These are phyloP conservation scores for Drechslerella dactyloides DNA, from an alignment of 2,329 filamentous ascomycete species.

Conservation along the genomic window DNA sequence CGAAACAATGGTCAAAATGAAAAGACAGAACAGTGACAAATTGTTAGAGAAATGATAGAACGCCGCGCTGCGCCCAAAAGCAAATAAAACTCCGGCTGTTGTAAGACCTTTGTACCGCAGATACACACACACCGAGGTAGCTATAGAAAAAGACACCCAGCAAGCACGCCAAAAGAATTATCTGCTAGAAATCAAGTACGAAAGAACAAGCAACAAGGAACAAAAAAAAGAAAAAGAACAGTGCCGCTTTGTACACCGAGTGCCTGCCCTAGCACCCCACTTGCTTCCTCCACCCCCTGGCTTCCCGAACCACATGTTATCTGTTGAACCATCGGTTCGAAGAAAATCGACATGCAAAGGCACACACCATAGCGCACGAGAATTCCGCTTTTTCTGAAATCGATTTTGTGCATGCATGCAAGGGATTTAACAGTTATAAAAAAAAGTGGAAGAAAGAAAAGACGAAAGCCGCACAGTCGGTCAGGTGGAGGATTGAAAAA, in stretches of 20 bases:
- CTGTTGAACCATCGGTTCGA: slow-evolving; percentile 44
- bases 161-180: background rate
- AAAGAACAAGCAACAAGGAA: background rate
- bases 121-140: background rate
- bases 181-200: background rate
- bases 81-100: slow-evolving; percentile 36
- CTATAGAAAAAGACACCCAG: background rate
- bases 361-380: slow-evolving; percentile 6
- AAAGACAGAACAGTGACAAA: background rate
- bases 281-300: background rate
- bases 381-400: slow-evolving; percentile 1
- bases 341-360: slow-evolving; percentile 7
- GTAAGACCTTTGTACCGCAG: background rate
- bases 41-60: slow-evolving; percentile 10
- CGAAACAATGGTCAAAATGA: slow-evolving; percentile 12
- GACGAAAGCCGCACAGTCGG: no score
- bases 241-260: slow-evolving; percentile 32
- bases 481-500: background rate
- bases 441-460: background rate
- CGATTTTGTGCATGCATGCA: slow-evolving; percentile 18
- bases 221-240: slow-evolving; percentile 20
- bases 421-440: no score
- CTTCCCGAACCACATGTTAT: slow-evolving; percentile 33
- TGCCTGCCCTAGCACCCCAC: slow-evolving; percentile 12
- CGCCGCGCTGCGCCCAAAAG: slow-evolving; percentile 37